Percentiles rank a stretch among this genome's conserved stretches.
phyloP scores from a whole-genome alignment of 768 basidiomycete species.

The Chalciporus chontae region DNA sequence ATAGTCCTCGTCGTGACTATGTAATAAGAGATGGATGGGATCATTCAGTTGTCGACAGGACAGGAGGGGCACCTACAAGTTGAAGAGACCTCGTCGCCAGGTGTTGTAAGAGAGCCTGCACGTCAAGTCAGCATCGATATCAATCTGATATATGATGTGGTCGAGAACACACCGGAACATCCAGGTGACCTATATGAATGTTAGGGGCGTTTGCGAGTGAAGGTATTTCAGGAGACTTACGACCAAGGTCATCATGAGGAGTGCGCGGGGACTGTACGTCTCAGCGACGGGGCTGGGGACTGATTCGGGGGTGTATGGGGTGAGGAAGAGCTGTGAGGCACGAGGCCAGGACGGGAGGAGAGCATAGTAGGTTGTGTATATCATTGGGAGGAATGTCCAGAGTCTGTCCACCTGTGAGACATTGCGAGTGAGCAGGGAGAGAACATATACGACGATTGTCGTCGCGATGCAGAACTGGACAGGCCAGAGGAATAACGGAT shows the following conservation, averaged over 20 bases:
- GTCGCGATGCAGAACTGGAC: constrained; percentile 53
- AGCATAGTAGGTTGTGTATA: constrained; percentile 82
- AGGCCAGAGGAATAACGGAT: constrained; percentile 60
- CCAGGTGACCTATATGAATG: constrained; percentile 42
- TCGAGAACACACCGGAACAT: constrained; percentile 51
- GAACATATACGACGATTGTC: constrained; percentile 49
- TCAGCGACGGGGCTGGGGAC: constrained; percentile 30
- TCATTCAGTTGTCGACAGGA: neutral
- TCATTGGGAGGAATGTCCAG: constrained; percentile 74
- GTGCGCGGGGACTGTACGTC: constrained; percentile 67
- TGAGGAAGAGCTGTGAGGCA: constrained; percentile 34
- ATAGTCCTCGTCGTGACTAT: constrained; percentile 84
- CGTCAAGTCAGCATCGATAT: neutral
- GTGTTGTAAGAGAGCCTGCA: constrained; percentile 74
- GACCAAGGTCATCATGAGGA: constrained; percentile 70
- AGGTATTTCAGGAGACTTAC: constrained; percentile 33
- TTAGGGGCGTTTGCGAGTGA: neutral
- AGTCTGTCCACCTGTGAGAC: constrained; percentile 86
- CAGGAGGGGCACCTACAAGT: constrained; percentile 42
- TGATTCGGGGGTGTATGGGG: constrained; percentile 54
- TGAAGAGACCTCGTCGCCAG: constrained; percentile 77
- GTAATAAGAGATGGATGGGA: neutral
- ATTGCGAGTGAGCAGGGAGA: constrained; percentile 69
- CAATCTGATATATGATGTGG: neutral
- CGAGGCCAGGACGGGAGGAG: constrained; percentile 61